These are phyloP conservation scores for Solanum lycopersicoides DNA, from an alignment of 257 asterid genomes.

Conservation along the genomic window DNA sequence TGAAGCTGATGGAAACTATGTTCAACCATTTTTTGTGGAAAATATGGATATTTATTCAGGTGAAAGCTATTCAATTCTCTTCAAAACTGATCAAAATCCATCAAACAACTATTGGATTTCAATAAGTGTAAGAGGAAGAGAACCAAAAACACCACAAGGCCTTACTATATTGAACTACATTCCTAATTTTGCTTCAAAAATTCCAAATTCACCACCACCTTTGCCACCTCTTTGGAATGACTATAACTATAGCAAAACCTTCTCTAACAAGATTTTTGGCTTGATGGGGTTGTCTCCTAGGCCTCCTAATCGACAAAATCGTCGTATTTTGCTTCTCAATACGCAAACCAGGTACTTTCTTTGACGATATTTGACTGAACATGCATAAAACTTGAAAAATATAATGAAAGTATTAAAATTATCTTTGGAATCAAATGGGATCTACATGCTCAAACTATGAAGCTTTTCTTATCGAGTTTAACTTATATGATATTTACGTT, in stretches of 20 bases:
- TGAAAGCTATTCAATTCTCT: conserved; percentile 62
- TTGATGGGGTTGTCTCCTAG: conserved; percentile 23
- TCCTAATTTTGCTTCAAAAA: conserved; percentile 22
- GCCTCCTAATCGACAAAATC: conserved; percentile 36
- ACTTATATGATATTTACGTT: neutral
- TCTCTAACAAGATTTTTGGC: conserved; percentile 31
- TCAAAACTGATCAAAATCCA: conserved; percentile 52
- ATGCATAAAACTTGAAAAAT: fast-evolving
- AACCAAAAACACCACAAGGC: conserved; percentile 65
- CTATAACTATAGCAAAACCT: conserved; percentile 42
- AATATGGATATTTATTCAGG: conserved; percentile 77
- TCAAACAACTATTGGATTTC: conserved; percentile 59
- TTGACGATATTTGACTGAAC: neutral
- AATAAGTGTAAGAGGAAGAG: conserved; percentile 47
- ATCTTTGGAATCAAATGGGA: neutral
- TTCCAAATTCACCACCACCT: conserved; percentile 47
- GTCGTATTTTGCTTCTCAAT: conserved; percentile 40
- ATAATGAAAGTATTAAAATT: fast-evolving
- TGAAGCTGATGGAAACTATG: conserved; percentile 83
- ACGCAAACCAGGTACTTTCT: conserved; percentile 34
- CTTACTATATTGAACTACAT: conserved; percentile 56
- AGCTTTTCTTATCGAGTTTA: neutral
- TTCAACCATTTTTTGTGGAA: conserved; percentile 45
- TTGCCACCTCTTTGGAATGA: conserved; percentile 58
- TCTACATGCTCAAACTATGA: neutral